Conservation (phyloP, 768 basidiomycete genomes). For the Collybia sp. region DNA sequence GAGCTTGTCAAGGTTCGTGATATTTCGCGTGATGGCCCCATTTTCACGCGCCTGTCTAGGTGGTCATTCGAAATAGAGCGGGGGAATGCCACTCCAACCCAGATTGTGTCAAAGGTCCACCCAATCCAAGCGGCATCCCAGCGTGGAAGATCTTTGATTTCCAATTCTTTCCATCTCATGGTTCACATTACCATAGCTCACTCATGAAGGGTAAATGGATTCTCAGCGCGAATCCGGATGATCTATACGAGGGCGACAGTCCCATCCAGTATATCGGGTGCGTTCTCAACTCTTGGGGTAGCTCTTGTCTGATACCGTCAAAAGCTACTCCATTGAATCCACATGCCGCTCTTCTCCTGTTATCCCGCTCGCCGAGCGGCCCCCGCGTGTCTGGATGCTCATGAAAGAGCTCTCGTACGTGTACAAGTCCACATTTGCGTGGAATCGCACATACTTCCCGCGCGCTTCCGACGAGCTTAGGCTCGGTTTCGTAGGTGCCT, state of each 20-base stretch:
- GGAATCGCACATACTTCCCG: constrained; percentile 20
- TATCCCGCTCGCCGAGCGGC: constrained; percentile 19
- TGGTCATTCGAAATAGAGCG: constrained; percentile 19
- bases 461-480: constrained; percentile 11
- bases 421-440: constrained; percentile 17
- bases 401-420: constrained; percentile 24
- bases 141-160: constrained; percentile 32
- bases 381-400: constrained; percentile 20
- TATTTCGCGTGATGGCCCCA: constrained; percentile 1
- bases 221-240: constrained; percentile 23
- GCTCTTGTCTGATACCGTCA: too few relatives aligned
- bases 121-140: constrained; percentile 27
- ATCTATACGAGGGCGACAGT: constrained; percentile 5
- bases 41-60: constrained; percentile 9
- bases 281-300: constrained; percentile 10
- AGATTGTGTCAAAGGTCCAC: constrained; percentile 19
- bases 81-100: constrained; percentile 19
- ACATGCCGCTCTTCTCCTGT: constrained; percentile 6
- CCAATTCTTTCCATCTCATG: constrained; percentile 18
- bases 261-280: constrained; percentile 22
- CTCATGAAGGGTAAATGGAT: constrained; percentile 25
- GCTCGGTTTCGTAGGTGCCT: constrained; percentile 18
- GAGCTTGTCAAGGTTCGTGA: constrained; percentile 22
- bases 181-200: constrained; percentile 9
- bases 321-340: too few relatives aligned